phyloP scores from a whole-genome alignment of 169 alveolate genomes.

The Babesia gibsoni region DNA sequence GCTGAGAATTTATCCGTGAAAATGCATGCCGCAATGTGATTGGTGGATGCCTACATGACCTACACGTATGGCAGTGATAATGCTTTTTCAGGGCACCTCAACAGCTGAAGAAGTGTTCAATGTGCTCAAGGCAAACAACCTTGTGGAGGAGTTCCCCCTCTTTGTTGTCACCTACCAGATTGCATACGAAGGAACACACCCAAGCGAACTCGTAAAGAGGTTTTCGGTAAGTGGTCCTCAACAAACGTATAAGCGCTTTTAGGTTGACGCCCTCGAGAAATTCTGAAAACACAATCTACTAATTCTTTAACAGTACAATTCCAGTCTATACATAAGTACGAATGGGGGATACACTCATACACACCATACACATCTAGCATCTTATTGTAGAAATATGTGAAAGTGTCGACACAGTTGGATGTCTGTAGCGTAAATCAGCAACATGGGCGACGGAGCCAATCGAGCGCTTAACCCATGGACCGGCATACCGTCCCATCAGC shows the following conservation, averaged over 20 bases:
- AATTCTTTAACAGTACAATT: too few species aligned
- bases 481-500: too few species aligned
- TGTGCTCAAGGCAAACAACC: conserved; percentile 26
- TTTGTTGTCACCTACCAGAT: conserved; percentile 53
- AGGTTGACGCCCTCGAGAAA: background rate
- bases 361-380: too few species aligned
- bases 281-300: background rate
- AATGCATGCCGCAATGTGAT: too few species aligned
- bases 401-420: too few species aligned
- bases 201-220: conserved; percentile 36
- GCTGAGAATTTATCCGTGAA: too few species aligned
- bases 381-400: too few species aligned
- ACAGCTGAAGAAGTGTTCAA: conserved; percentile 49
- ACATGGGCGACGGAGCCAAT: too few species aligned
- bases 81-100: conserved; percentile 39
- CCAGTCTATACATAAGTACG: too few species aligned
- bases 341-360: too few species aligned
- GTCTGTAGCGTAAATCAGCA: too few species aligned
- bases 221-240: conserved; percentile 16
- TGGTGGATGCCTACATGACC: background rate
- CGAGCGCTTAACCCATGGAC: too few species aligned
- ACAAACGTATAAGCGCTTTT: background rate
- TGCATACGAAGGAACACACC: conserved; percentile 39
- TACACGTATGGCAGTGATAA: background rate
- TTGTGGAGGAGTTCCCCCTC: conserved; percentile 46